Evolutionary conservation across 2,329 filamentous ascomycete genomes (phyloP).

Genomic region (Beauveria sp.): DNA sequence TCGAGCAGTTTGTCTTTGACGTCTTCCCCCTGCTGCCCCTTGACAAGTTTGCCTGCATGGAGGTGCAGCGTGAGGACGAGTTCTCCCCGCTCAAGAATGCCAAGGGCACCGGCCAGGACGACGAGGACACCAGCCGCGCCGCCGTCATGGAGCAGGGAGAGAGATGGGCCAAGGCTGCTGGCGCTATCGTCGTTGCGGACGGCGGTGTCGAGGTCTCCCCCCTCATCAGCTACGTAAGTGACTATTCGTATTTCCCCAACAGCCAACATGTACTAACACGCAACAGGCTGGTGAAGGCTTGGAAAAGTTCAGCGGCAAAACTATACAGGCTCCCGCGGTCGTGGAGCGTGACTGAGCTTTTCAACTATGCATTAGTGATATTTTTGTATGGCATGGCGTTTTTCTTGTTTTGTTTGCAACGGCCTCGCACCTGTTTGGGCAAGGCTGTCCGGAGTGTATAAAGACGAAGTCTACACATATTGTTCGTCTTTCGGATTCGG

Average conservation of each 20-base stretch:
- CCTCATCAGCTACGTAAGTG: conserved; percentile 87
- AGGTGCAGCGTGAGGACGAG: conserved; percentile 94
- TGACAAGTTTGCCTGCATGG: conserved; percentile 87
- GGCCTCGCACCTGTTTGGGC: neutral
- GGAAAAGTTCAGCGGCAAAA: conserved; percentile 45
- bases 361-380: neutral
- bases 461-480: neutral
- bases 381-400: conserved; percentile 8
- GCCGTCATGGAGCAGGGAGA: conserved; percentile 88
- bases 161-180: conserved; percentile 75
- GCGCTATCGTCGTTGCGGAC: conserved; percentile 62
- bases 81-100: conserved; percentile 96
- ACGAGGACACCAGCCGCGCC: conserved; percentile 82
- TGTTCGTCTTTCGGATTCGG: neutral
- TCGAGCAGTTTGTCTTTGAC: conserved; percentile 98
- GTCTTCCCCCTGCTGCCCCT: conserved; percentile 87
- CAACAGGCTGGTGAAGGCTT: conserved; percentile 54
- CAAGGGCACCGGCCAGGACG: conserved; percentile 78
- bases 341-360: conserved; percentile 35
- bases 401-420: neutral
- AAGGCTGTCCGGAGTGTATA: neutral
- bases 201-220: conserved; percentile 85
- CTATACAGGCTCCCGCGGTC: conserved; percentile 44
- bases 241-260: neutral
- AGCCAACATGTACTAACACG: conserved; percentile 15